A percentile compares a stretch with the other conserved stretches of the same genome.
These are phyloP conservation scores for Aureobasidium sp. DNA, from an alignment of 2,329 filamentous ascomycete species.

Conservation along the genomic window DNA sequence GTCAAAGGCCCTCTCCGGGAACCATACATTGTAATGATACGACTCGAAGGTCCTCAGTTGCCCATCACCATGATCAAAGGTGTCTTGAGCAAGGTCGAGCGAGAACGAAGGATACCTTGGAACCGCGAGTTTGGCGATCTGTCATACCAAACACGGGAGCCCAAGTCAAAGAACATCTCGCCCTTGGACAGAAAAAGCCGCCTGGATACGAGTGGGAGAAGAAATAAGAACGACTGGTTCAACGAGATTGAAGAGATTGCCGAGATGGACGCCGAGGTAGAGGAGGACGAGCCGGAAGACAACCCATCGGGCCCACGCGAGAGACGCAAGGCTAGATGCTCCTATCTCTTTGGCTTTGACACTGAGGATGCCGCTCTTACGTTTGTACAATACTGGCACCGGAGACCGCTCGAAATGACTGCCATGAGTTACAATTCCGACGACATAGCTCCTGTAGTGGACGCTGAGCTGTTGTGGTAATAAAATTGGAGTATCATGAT, in stretches of 20 bases:
- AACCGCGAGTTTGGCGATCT: constrained; percentile 12
- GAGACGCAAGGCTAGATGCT: constrained; percentile 18
- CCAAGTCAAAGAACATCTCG: neutral
- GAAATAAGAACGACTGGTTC: neutral
- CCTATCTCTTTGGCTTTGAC: constrained; percentile 45
- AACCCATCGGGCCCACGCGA: constrained; percentile 23
- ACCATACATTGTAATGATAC: constrained; percentile 26
- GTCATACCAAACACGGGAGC: constrained; percentile 20
- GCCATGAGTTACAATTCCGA: constrained; percentile 21
- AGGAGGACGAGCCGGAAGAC: constrained; percentile 16
- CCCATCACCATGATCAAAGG: constrained; percentile 19
- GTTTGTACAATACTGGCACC: constrained; percentile 47
- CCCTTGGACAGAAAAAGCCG: neutral
- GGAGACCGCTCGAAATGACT: constrained; percentile 31
- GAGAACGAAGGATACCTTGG: constrained; percentile 16
- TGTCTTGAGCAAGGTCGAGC: constrained; percentile 16
- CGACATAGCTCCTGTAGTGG: constrained; percentile 31
- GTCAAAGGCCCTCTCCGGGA: constrained; percentile 20
- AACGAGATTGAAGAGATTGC: neutral
- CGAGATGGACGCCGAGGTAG: constrained; percentile 8
- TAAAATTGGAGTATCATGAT: neutral
- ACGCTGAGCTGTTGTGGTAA: constrained; percentile 43
- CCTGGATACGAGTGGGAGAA: neutral
- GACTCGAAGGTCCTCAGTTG: constrained; percentile 26
- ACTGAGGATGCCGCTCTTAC: constrained; percentile 46